phyloP scores from a whole-genome alignment of 1,284 basidiomycete genomes.

The Leccinum subrobustum region DNA sequence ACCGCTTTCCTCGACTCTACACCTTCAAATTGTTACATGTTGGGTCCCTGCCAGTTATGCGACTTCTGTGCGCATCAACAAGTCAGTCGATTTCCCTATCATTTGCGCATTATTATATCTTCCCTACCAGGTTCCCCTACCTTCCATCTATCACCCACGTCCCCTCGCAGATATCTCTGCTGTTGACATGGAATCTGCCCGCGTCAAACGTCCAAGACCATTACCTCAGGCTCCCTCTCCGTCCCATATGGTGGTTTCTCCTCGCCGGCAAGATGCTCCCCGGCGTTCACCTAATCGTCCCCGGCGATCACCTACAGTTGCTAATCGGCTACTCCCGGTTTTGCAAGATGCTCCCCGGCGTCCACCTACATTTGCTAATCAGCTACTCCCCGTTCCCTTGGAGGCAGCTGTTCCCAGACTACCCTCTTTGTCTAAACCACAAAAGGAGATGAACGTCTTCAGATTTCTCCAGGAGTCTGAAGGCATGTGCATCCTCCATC shows the following conservation, averaged over 20 bases:
- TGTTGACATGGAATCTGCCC: background rate
- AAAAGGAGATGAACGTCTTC: background rate
- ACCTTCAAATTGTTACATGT: background rate
- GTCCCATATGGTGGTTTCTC: background rate
- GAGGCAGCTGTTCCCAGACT: background rate
- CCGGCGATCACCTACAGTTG: background rate
- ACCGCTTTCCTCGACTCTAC: background rate
- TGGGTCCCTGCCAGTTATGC: background rate
- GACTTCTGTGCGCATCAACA: background rate
- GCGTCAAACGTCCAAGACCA: background rate
- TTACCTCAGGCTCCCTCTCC: background rate
- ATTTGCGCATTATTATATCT: background rate
- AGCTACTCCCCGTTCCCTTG: background rate
- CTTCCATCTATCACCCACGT: background rate
- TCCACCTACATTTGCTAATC: background rate
- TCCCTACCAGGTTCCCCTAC: background rate
- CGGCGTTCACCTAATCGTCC: background rate
- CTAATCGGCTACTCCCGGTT: background rate
- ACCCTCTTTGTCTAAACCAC: background rate
- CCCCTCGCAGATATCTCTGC: background rate
- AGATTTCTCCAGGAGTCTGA: background rate
- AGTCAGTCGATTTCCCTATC: background rate
- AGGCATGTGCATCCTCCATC: background rate
- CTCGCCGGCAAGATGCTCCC: background rate
- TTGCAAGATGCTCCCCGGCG: background rate